Conservation (phyloP, 2,329 filamentous ascomycete species). For the Aureobasidium namibiae region DNA sequence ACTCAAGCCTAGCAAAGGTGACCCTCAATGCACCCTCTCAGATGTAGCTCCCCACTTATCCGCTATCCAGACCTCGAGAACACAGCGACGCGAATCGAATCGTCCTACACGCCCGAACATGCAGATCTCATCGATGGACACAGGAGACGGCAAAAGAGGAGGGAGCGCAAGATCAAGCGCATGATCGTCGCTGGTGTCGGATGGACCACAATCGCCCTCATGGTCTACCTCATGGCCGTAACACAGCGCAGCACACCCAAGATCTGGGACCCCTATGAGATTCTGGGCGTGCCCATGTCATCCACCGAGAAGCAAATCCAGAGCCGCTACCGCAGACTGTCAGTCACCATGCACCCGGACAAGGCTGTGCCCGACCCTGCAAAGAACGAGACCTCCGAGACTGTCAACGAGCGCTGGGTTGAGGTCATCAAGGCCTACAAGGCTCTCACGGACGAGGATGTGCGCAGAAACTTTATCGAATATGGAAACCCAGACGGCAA, state of each 20-base stretch:
- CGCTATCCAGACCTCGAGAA: conserved; percentile 58
- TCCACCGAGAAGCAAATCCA: conserved; percentile 87
- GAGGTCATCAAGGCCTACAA: conserved; percentile 98
- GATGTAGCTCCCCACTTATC: neutral
- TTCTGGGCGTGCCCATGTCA: conserved; percentile 78
- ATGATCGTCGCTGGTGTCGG: conserved; percentile 66
- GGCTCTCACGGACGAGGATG: conserved; percentile 90
- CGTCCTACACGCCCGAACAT: conserved; percentile 74
- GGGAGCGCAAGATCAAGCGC: conserved; percentile 81
- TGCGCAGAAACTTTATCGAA: conserved; percentile 93
- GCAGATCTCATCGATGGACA: conserved; percentile 73
- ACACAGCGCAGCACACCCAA: conserved; percentile 65
- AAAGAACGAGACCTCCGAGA: conserved; percentile 83
- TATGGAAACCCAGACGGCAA: conserved; percentile 97
- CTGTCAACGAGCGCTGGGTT: conserved; percentile 80
- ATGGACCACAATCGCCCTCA: conserved; percentile 77
- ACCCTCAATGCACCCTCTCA: neutral
- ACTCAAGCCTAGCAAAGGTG: conserved; percentile 65
- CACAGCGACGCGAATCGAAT: conserved; percentile 73
- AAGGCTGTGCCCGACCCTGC: conserved; percentile 75
- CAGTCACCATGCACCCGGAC: conserved; percentile 83
- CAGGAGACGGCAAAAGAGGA: conserved; percentile 79
- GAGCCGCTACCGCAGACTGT: conserved; percentile 78
- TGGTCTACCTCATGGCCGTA: conserved; percentile 82
- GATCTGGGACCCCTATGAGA: conserved; percentile 95